A percentile compares a stretch with the other conserved stretches of the same genome.
Evolutionary conservation across 2,329 filamentous ascomycete genomes (phyloP).

Genomic region (Graphium sp.): DNA sequence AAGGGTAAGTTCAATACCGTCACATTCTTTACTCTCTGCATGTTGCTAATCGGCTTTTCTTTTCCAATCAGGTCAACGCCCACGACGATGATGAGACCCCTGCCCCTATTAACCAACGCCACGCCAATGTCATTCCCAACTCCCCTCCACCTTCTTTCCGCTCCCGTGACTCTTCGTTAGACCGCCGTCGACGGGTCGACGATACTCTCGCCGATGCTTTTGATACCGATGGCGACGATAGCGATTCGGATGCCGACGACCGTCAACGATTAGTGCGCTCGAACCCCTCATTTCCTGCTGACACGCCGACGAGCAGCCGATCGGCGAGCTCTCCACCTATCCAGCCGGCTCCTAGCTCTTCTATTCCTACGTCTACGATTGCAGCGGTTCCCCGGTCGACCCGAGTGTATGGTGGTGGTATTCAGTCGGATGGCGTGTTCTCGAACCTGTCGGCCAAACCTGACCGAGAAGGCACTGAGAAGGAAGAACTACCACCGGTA

Average conservation of each 20-base stretch:
- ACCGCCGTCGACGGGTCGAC: constrained; percentile 37
- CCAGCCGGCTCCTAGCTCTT: not conserved
- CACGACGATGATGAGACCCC: constrained; percentile 35
- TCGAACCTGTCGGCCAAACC: constrained; percentile 89
- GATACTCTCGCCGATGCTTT: constrained; percentile 86
- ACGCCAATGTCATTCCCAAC: constrained; percentile 26
- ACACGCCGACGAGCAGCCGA: constrained; percentile 8
- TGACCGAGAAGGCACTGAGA: constrained; percentile 50
- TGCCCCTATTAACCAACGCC: constrained; percentile 8
- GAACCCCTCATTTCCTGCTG: constrained; percentile 23
- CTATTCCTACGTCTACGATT: not conserved
- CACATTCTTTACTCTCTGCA: not conserved
- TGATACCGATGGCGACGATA: constrained; percentile 63
- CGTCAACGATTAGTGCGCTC: constrained; percentile 72
- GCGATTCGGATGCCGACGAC: constrained; percentile 63
- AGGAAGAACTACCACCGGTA: constrained; percentile 89
- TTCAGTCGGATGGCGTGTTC: constrained; percentile 88
- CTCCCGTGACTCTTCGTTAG: constrained; percentile 53
- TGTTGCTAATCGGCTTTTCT: not conserved
- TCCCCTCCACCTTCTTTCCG: constrained; percentile 74
- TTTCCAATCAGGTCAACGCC: constrained; percentile 33
- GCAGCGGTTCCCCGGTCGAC: not conserved
- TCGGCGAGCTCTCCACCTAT: constrained; percentile 1
- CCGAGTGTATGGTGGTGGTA: constrained; percentile 49
- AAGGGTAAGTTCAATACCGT: constrained; percentile 24